phyloP scores from a whole-genome alignment of 306 rosid genomes.

The Hippophae gyantsensis region DNA sequence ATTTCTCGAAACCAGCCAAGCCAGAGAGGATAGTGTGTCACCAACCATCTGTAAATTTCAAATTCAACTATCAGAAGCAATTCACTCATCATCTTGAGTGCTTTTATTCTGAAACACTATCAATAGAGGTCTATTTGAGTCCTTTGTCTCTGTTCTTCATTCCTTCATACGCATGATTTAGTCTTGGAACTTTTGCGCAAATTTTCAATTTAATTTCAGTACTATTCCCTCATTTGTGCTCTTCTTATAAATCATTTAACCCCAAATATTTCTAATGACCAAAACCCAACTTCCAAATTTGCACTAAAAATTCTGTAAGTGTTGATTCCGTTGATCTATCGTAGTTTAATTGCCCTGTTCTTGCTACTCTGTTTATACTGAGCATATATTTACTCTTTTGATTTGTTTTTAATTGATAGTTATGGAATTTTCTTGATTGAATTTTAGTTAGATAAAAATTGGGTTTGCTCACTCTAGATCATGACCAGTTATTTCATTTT shows the following conservation, averaged over 20 bases:
- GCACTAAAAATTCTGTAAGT: slow-evolving; percentile 13
- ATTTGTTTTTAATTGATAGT: slow-evolving; percentile 9
- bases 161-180: slow-evolving; percentile 11
- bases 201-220: slow-evolving; percentile 10
- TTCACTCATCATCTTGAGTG: slow-evolving; percentile 20
- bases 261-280: slow-evolving; percentile 1
- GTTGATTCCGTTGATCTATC: slow-evolving; percentile 12
- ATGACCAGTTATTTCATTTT: no score
- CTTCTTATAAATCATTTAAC: slow-evolving; percentile 13
- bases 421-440: slow-evolving; percentile 7
- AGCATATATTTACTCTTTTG: no score
- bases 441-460: no score
- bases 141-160: neutral
- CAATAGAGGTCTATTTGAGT: slow-evolving; percentile 25
- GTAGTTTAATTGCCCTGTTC: slow-evolving; percentile 19
- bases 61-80: slow-evolving; percentile 40
- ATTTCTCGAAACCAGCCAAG: slow-evolving; percentile 33
- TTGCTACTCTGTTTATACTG: slow-evolving; percentile 9
- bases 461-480: no score
- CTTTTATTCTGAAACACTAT: slow-evolving; percentile 41
- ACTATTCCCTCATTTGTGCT: neutral
- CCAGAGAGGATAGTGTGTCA: slow-evolving; percentile 22
- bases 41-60: slow-evolving; percentile 58
- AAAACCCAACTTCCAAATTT: slow-evolving; percentile 28
- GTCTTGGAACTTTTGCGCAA: slow-evolving; percentile 10